These are phyloP conservation scores for Drechslerella stenobrocha DNA, from an alignment of 2,329 filamentous ascomycete genomes.

Conservation along the genomic window DNA sequence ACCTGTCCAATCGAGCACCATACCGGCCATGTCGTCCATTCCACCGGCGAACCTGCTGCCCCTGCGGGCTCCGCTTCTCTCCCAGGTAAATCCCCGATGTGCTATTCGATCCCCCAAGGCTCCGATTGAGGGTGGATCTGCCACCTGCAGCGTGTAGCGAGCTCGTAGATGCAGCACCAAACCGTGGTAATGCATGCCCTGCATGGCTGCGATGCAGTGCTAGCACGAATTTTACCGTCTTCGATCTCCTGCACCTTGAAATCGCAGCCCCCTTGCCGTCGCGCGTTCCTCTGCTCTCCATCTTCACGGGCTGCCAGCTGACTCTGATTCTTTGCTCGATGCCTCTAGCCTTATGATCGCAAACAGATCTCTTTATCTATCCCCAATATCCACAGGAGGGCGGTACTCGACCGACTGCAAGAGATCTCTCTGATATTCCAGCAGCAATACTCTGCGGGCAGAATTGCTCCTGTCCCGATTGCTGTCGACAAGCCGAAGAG, in stretches of 20 bases:
- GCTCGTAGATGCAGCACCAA: too few species aligned
- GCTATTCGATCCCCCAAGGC: constrained; percentile 1
- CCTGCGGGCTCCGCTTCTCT: constrained; percentile 16
- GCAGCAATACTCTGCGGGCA: constrained; percentile 42
- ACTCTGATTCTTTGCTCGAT: constrained; percentile 3
- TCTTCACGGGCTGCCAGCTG: constrained; percentile 33
- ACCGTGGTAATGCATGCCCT: too few species aligned
- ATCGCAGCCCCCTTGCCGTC: constrained; percentile 3
- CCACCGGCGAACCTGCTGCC: constrained; percentile 30
- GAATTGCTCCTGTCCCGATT: constrained; percentile 18
- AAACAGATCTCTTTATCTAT: constrained; percentile 35
- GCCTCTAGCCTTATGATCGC: constrained; percentile 22
- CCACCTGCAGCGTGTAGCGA: not conserved
- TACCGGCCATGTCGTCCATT: constrained; percentile 30
- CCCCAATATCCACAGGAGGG: constrained; percentile 25
- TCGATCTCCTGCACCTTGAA: not conserved
- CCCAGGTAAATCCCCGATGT: constrained; percentile 30
- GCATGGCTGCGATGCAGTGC: too few species aligned
- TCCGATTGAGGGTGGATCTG: not conserved
- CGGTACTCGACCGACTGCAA: constrained; percentile 27
- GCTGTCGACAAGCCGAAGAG: constrained; percentile 5
- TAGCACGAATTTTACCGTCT: constrained; percentile 7
- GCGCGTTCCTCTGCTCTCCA: constrained; percentile 8
- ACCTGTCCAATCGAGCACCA: not conserved
- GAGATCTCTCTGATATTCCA: constrained; percentile 38